Evolutionary conservation across 2,329 filamentous ascomycete genomes (phyloP), one percentile per base, ranked within the genome.

Genomic region (Xylaria multiplex): DNA sequence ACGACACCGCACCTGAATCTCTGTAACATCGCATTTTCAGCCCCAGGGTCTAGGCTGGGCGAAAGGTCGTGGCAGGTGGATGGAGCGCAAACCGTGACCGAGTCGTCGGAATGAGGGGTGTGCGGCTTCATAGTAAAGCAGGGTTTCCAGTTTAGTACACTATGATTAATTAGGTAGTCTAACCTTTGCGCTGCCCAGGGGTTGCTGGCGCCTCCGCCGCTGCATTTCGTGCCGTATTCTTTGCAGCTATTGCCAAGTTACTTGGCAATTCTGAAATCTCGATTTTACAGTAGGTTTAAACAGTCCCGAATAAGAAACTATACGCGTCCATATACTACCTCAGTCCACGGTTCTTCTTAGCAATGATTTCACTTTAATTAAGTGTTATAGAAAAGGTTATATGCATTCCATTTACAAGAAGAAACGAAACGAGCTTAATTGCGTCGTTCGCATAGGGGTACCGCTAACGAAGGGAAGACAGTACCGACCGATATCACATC

Each of bases 81-180:
- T 14, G 53, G 62, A 67, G 53, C 27, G 8, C 5, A 53, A 60
- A 43, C 45, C 62, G 62, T 67, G 59, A 65, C 65, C 65, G 43
- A 65, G 49, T 65, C 49, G 42, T 52, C 62, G 65, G 65, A 59
- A 62, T 50, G 43, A 32, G 49, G 27, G 27, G 37, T 54, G 37
- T 54, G 50, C 22, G 60, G 49, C 49, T 48, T 62, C 49, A 43
- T 35, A 48, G 54, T 19, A 35, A 22, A 59, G 22, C 24, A 58
- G 40, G 59, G 16, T 45, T 53, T 40, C 35, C 16, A 9, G 45
- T 27, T 40, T 64, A 59, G 55, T 48, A 35, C 43, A 55, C 14
- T 49, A 61, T 32, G 46, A 65, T 48, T 53, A 30, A 48, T 58
- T 40, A 27, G 40, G 19, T 19, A 19, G 19, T 19, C 40, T 35